Base-by-base conservation (phyloP, 495 filamentous ascomycete genomes). In the Podospora fimiseda region DNA sequence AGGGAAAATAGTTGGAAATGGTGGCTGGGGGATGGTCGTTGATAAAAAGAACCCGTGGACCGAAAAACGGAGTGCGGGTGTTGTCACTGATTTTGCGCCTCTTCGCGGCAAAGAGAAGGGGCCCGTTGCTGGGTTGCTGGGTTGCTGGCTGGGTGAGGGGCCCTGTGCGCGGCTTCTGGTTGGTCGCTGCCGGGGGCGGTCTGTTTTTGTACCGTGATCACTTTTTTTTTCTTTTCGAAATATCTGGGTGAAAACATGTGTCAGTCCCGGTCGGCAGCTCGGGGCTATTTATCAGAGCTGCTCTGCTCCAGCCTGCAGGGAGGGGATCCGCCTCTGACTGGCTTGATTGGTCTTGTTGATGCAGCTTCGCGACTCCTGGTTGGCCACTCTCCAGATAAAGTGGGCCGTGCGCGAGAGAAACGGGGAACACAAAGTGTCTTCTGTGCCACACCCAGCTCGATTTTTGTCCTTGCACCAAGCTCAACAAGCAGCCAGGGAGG, bases 261-360 rank as follows among this genome's bases (percentile, higher is more conserved):
- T 67, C 63, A 60, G 64, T 63, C 64, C 53, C 64, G 58, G 65
- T 66, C 63, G 67, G 67, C 58, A 66, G 64, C 57, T 50, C 57
- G 59, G 61, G 61, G 63, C 64, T 70, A 70, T 70, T 70, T 70
- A 70, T 70, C 57, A 67, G 48, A 61, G 60, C 55, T 59, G 57
- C 48, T 60, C 47, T 36, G 52, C 42, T 59, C 52, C 53, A 58
- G 51, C 24, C 53, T 45, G 48, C 43, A 44, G 43, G 19, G 53
- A 37, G 52, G 60, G 64, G 62, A 54, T 56, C 64, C 54, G 62
- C 56, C 58, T 63, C 57, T 65, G 62, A 67, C 51, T 67, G 60
- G 65, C 44, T 50, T 57, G 40, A 51, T 30, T 51, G 46, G 53
- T 40, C 56, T 62, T 52, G 56, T 61, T 52, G 57, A 61, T 16